Base-by-base conservation (phyloP, 805 yeast species). In the Saccharomycopsis javanensis region DNA sequence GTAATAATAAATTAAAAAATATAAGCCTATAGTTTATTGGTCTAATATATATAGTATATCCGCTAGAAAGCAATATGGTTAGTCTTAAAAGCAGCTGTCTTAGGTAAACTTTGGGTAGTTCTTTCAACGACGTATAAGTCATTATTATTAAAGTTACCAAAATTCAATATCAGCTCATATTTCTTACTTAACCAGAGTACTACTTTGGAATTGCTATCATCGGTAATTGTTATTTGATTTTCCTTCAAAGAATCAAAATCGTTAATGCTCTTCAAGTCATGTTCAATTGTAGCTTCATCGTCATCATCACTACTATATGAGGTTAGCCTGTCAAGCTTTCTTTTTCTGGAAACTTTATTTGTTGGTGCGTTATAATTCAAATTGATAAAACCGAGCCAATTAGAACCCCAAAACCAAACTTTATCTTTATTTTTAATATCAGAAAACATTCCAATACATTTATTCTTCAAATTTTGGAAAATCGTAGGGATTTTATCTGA, bases 331-430 rank as follows among this genome's bases (percentile, higher is more conserved):
- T 63, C 65, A 5, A 61, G 57, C 42, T 60, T 62, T 33, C 18
- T 56, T 50, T 55, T 56, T 6, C 42, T 56, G 54, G 37, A 28
- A 10, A 25, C 38, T 15, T 45, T 34, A 18, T 23, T 34, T n/a
- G 53, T 38, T 16, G 37, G 34, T 13, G 35, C 27, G 48, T 30
- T 35, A 18, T 83, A 68, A 64, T 85, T 80, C 55, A 75, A 67
- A 7, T 76, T 68, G 62, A 87, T 70, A 67, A 79, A 86, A 3
- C 85, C 79, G 15, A 91, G 63, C 96, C 96, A 92, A 54, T 79
- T 79, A 20, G 86, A 76, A 1, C 97, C 96, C 80, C 88, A 90
- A n/a, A 89, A 70, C 97, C 97, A 92, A 15, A 86, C 72, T 57
- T 80, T 75, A 34, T 71, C 65, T 1, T 70, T 62, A 34, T 71